A percentile compares a stretch with the other conserved stretches of the same genome.
These are phyloP conservation scores for Xylaria curta DNA, from an alignment of 495 filamentous ascomycete genomes.

Conservation along the genomic window DNA sequence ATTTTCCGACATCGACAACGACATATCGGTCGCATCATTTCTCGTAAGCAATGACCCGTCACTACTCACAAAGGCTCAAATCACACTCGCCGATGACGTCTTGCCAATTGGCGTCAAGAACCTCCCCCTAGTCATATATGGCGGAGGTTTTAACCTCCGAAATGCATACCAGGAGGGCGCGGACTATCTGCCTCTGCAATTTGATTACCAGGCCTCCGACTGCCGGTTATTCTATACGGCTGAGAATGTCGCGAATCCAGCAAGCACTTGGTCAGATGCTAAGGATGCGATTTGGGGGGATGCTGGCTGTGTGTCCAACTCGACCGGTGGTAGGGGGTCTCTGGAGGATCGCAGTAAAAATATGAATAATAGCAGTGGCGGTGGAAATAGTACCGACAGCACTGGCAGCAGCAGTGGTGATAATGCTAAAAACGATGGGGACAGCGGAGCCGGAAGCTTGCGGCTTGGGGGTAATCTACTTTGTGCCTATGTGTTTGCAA, in stretches of 20 bases:
- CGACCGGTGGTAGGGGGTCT: conserved; percentile 7
- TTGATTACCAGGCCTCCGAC: conserved; percentile 58
- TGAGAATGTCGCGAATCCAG: conserved; percentile 49
- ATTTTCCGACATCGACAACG: conserved; percentile 29
- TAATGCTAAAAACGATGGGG: not conserved
- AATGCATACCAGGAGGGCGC: conserved; percentile 43
- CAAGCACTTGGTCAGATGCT: conserved; percentile 53
- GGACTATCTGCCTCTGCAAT: conserved; percentile 55
- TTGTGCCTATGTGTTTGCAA: not conserved
- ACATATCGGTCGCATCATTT: conserved; percentile 13
- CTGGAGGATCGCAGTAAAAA: conserved; percentile 5
- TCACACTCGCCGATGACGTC: conserved; percentile 29
- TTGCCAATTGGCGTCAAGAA: conserved; percentile 32
- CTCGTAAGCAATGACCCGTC: conserved; percentile 6
- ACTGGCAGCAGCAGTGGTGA: not conserved
- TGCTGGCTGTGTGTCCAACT: conserved; percentile 63
- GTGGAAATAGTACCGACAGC: too few species aligned
- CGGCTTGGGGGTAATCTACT: not conserved
- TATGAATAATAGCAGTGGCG: not conserved
- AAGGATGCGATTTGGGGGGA: conserved; percentile 82
- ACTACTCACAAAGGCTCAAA: conserved; percentile 20
- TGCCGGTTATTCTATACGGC: conserved; percentile 63
- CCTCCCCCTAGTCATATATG: conserved; percentile 2
- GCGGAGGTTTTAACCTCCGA: conserved; percentile 44
- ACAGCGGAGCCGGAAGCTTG: not conserved